Conservation (phyloP, 2,329 filamentous ascomycete genomes). For the Microascus cirrosus region DNA sequence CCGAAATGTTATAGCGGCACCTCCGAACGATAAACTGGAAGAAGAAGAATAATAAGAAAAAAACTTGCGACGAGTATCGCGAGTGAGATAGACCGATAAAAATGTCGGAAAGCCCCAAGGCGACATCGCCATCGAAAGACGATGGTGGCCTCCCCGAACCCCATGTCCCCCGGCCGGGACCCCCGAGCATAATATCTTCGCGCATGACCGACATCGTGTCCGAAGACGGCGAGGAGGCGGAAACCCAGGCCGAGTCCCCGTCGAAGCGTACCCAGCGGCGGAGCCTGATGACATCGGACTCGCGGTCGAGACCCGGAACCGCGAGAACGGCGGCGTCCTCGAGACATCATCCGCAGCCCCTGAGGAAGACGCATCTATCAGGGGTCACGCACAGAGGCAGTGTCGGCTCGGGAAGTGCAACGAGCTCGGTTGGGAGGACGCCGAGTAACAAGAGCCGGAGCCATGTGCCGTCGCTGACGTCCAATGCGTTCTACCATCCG, state of each 20-base stretch:
- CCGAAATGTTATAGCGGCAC: not conserved
- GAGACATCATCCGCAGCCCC: conserved; percentile 35
- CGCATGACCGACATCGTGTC: conserved; percentile 57
- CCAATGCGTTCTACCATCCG: conserved; percentile 85
- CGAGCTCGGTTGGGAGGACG: not conserved
- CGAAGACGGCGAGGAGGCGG: conserved; percentile 38
- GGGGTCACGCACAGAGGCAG: conserved; percentile 32
- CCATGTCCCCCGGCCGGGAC: conserved; percentile 15
- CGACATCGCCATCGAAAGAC: not conserved
- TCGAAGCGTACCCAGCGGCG: conserved; percentile 20
- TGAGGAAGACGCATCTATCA: conserved; percentile 36
- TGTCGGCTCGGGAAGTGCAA: conserved; percentile 8
- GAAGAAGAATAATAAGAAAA: too few relatives aligned
- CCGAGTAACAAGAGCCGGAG: conserved; percentile 62
- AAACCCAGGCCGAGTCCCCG: conserved; percentile 13
- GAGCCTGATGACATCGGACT: conserved; percentile 31
- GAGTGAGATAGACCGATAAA: too few relatives aligned
- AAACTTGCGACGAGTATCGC: too few relatives aligned
- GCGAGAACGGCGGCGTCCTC: conserved; percentile 38
- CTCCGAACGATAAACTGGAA: not conserved
- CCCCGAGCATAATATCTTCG: conserved; percentile 59
- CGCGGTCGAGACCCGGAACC: conserved; percentile 36
- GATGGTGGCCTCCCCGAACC: not conserved
- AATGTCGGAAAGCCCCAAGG: not conserved
- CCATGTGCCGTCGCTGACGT: conserved; percentile 81